phyloP scores from a whole-genome alignment of 257 asterid genomes.

The Datura wrightii region DNA sequence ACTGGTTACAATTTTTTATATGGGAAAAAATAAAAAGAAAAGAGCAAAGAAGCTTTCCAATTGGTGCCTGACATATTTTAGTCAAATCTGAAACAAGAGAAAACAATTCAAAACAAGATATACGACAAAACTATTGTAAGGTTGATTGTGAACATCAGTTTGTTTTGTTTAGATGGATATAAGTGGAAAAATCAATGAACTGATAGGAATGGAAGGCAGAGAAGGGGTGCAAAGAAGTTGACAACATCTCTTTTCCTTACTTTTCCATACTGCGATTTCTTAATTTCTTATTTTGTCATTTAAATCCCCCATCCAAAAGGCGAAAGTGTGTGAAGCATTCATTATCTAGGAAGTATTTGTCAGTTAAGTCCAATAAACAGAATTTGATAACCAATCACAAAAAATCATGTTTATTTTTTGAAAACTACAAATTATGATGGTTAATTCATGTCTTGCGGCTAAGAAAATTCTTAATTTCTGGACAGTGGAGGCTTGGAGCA shows the following conservation, averaged over 20 bases:
- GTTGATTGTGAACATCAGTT: neutral
- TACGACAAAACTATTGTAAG: neutral
- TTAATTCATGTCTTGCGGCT: neutral
- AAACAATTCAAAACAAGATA: neutral
- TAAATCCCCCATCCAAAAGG: neutral
- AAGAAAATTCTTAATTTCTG: neutral
- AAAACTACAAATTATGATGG: conserved; percentile 27
- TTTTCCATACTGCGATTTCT: conserved; percentile 8
- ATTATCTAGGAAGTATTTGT: conserved; percentile 1
- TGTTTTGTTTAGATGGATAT: neutral
- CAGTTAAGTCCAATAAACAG: neutral
- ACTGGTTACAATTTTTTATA: neutral
- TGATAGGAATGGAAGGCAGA: neutral
- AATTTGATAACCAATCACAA: neutral
- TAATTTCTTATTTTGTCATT: conserved; percentile 3
- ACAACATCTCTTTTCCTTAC: neutral
- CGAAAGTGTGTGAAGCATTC: neutral
- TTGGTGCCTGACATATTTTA: neutral
- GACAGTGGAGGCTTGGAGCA: neutral
- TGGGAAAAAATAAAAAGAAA: neutral
- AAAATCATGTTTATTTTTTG: neutral
- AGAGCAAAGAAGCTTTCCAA: neutral
- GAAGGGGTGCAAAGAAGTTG: conserved; percentile 10
- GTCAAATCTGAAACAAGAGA: neutral
- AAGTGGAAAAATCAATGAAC: neutral